Conservation (phyloP, 2,329 filamentous ascomycete species). For the Fusarium nygamai region DNA sequence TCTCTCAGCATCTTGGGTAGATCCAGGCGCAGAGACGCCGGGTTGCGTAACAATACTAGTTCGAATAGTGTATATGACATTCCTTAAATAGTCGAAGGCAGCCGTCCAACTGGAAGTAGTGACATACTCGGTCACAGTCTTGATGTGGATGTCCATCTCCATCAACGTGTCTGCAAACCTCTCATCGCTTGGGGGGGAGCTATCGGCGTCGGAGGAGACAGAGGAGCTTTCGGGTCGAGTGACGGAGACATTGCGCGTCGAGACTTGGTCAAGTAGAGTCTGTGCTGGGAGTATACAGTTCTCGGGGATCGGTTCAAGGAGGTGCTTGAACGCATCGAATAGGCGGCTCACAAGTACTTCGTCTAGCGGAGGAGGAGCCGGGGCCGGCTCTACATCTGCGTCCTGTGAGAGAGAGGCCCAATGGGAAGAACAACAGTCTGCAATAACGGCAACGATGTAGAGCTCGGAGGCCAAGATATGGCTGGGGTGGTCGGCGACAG, state of each 20-base stretch:
- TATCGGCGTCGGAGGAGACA: conserved; percentile 26
- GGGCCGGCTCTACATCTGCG: conserved; percentile 27
- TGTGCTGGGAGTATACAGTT: conserved; percentile 65
- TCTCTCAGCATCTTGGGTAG: conserved; percentile 61
- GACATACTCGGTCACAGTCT: conserved; percentile 69
- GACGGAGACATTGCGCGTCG: conserved; percentile 50
- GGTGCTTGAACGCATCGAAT: conserved; percentile 64
- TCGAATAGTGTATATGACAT: conserved; percentile 61
- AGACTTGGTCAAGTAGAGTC: conserved; percentile 65
- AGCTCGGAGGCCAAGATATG: conserved; percentile 72
- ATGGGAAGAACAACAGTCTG: conserved; percentile 71
- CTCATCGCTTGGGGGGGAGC: conserved; percentile 34
- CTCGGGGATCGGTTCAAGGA: conserved; percentile 69
- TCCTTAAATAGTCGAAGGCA: conserved; percentile 68
- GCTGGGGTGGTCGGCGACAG: conserved; percentile 62
- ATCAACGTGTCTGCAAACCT: conserved; percentile 49
- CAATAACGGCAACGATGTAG: conserved; percentile 70
- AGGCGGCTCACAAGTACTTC: conserved; percentile 63
- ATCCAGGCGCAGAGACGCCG: conserved; percentile 48
- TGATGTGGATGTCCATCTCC: conserved; percentile 65
- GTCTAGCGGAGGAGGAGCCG: conserved; percentile 55
- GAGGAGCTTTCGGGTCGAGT: conserved; percentile 42
- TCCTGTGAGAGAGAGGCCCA: conserved; percentile 60
- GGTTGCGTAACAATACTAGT: conserved; percentile 54
- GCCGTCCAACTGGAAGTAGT: conserved; percentile 71